Evolutionary conservation across 805 yeast species (phyloP), one percentile per base, ranked within the genome.

Genomic region (Maudiozyma pseudohumilis): DNA sequence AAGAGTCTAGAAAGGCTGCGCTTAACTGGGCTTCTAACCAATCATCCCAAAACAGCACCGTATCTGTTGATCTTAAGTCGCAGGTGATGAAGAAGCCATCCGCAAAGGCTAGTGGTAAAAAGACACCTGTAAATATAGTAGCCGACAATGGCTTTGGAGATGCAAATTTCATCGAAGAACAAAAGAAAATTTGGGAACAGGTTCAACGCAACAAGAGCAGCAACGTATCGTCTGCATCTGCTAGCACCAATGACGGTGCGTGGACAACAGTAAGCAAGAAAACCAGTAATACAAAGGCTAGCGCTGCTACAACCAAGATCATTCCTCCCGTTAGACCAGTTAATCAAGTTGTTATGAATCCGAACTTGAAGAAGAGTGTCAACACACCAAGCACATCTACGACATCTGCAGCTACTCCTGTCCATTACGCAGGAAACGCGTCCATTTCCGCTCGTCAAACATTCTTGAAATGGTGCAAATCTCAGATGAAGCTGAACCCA

Each of bases 381-480:
- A 35, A 13, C n/a, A 22, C 17, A 4, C n/a, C n/a, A n/a, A n/a
- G n/a, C n/a, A n/a, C n/a, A n/a, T n/a, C n/a, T n/a, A 32, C 61
- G 3, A 34, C 59, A 9, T 47, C 51, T 3, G 29, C 42, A 9
- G 29, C 47, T 1, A 18, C 31, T 16, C 17, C 20, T 23, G 18
- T 17, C 18, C 17, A 28, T 28, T 52, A 49, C 23, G 50, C 66
- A 2, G 52, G 62, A n/a, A 53, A 52, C 34, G 41, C 59, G 12
- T 55, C 59, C 6, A 54, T 55, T 16, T 65, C 72, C 15, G 64
- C 68, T 10, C 70, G 75, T 26, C 75, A 77, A 54, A 84, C 78
- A 41, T 80, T 82, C 43, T 59, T 82, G 44, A 58, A 66, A 16
- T 82, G 94, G 94, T 80, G 86, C 43, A 73, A 84, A 49, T 55